Evolutionary conservation across 257 asterid species (phyloP).

Genomic region (Solanum microdontum): DNA sequence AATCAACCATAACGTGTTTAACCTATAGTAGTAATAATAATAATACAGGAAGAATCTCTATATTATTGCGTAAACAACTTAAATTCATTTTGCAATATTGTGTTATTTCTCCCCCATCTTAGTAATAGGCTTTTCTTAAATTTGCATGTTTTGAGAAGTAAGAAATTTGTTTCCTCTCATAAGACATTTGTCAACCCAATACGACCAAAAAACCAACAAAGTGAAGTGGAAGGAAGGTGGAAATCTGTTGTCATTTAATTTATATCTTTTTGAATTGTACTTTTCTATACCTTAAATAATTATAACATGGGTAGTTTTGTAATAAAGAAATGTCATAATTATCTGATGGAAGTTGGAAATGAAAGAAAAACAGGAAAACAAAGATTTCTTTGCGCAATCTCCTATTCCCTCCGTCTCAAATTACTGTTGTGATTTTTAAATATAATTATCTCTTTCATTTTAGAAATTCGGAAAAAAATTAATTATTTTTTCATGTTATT

Average conservation of each 20-base stretch:
- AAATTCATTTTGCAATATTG: not conserved
- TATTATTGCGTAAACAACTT: not conserved
- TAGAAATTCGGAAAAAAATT: too few species aligned
- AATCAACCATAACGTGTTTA: not conserved
- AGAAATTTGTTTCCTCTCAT: not conserved
- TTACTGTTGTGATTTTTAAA: not conserved
- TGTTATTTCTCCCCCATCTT: not conserved
- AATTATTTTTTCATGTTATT: too few species aligned
- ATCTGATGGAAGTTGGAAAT: not conserved
- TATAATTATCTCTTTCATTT: too few species aligned
- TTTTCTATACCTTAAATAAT: not conserved
- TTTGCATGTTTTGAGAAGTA: not conserved
- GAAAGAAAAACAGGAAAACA: not conserved
- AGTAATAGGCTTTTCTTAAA: not conserved
- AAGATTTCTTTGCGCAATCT: not conserved
- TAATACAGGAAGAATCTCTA: not conserved
- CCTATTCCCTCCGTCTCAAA: not conserved
- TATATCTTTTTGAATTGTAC: not conserved
- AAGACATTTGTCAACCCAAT: not conserved
- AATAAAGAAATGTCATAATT: not conserved
- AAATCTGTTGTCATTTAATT: not conserved
- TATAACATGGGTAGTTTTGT: too few species aligned
- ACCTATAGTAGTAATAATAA: not conserved
- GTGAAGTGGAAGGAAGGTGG: not conserved
- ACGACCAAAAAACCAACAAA: not conserved